A percentile compares a stretch with the other conserved stretches of the same genome.
These are phyloP conservation scores for Starmerella asiatica DNA, from an alignment of 805 yeast genomes.

Conservation along the genomic window DNA sequence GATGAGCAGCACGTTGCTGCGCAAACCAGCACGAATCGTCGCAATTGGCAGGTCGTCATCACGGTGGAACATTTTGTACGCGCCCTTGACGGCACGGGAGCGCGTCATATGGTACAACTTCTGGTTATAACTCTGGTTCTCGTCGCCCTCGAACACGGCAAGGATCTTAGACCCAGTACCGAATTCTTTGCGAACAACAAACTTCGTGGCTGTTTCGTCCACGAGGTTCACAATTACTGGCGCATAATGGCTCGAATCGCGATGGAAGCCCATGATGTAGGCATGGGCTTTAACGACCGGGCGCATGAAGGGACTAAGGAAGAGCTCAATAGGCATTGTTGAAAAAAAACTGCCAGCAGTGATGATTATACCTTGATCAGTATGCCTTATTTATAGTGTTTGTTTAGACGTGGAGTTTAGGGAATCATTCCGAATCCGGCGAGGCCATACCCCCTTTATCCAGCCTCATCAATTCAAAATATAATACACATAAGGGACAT, in stretches of 20 bases:
- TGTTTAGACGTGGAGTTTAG: too few species aligned
- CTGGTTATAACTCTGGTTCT: conserved; percentile 25
- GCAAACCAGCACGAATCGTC: conserved; percentile 44
- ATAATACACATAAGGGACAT: too few species aligned
- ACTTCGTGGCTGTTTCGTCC: conserved; percentile 25
- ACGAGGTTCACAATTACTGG: conserved; percentile 39
- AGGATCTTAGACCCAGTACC: conserved; percentile 48
- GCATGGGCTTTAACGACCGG: conserved; percentile 46
- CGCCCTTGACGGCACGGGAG: conserved; percentile 56
- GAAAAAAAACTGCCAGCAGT: too few species aligned
- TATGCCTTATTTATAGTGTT: too few species aligned
- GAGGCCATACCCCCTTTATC: too few species aligned
- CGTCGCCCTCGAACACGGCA: conserved; percentile 37
- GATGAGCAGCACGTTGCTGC: conserved; percentile 45
- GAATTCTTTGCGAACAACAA: conserved; percentile 41
- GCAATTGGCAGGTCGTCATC: conserved; percentile 48
- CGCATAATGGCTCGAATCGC: conserved; percentile 42
- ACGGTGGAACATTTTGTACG: conserved; percentile 40
- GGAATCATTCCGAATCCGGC: too few species aligned
- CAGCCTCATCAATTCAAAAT: too few species aligned
- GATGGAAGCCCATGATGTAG: conserved; percentile 41
- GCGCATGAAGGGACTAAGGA: conserved; percentile 46
- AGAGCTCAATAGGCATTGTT: conserved; percentile 45
- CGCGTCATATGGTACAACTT: conserved; percentile 42
- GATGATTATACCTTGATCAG: too few species aligned